Evolutionary conservation across 2,329 filamentous ascomycete species (phyloP), one percentile per base, ranked within the genome.

Genomic region (Basipetospora chlamydospora): DNA sequence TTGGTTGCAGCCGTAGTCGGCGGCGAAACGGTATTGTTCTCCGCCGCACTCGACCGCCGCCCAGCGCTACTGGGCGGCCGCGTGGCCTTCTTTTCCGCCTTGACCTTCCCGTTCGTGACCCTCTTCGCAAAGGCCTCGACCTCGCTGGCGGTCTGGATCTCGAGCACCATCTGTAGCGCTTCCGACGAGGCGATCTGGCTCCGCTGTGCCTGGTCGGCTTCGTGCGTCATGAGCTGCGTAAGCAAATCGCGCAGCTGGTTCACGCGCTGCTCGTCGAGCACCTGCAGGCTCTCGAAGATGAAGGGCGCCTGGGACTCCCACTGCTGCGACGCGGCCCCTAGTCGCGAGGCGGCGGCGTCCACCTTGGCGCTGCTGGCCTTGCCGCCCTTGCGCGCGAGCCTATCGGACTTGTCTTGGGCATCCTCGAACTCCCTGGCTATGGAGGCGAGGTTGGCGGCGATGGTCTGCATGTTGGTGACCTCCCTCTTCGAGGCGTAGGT

Each of bases 231-330:
- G 48, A 88, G 81, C 50, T 95, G 87, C 1, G 90, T 96, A 41
- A 98, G 69, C 28, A 83, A 73, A 56, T 96, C 88, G 42, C 88
- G 80, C 41, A 98, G 66, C 50, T 92, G 80, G 55, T 95, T 94
- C 46, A 92, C 65, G 39, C 90, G 76, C 47, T 73, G 78, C 61
- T 98, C 90, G 52, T 98, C 90, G 22, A 92, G 64, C 5, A 83
- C 80, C 55, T 98, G 90, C 18, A 98, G 71, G 42, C 79, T 81
- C 58, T 98, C 90, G 51, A 93, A 95, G 42, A 95, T 80, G 57
- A 84, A 96, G 1, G 90, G 90, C 11, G 90, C 85, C 55, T 94
- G 86, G 1, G 85, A 86, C 39, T 94, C 79, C 90, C 90, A 98
- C 53, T 93, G 81, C 45, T 79, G 71, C 30, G 68, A 73, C n/a